Percentiles rank a stretch among this genome's conserved stretches.
Conservation (phyloP, 2,329 filamentous ascomycete genomes). For the Stachybotrys chartarum region DNA sequence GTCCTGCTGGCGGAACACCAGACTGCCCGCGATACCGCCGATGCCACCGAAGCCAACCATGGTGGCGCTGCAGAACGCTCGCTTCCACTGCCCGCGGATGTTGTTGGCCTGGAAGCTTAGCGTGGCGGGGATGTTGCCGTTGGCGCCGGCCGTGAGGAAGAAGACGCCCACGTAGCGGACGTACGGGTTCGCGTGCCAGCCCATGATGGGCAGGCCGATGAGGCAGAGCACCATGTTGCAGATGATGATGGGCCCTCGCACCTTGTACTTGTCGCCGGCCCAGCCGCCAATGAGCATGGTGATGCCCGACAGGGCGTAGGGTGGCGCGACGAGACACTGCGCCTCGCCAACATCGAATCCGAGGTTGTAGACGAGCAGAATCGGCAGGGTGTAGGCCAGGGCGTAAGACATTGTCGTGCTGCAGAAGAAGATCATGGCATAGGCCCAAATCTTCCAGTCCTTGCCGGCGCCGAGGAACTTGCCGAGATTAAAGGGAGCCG, state of each 20-base stretch:
- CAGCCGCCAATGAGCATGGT: constrained; percentile 54
- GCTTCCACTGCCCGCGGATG: constrained; percentile 82
- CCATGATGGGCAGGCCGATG: constrained; percentile 66
- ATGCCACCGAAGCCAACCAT: constrained; percentile 71
- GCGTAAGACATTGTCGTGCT: constrained; percentile 68
- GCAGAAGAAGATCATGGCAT: constrained; percentile 54
- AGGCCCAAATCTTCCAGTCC: constrained; percentile 56
- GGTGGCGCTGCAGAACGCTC: constrained; percentile 69
- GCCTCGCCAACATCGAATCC: constrained; percentile 56
- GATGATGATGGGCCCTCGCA: constrained; percentile 59
- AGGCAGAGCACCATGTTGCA: constrained; percentile 60
- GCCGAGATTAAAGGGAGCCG: constrained; percentile 42
- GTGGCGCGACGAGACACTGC: constrained; percentile 66
- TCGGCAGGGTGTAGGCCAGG: constrained; percentile 71
- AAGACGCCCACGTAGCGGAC: constrained; percentile 71
- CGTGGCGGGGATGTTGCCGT: constrained; percentile 67
- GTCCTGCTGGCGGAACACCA: constrained; percentile 62
- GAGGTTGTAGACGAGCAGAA: constrained; percentile 60
- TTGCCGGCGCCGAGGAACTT: constrained; percentile 38
- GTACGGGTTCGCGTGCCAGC: constrained; percentile 48
- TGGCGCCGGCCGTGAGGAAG: constrained; percentile 67
- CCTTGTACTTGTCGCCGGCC: constrained; percentile 57
- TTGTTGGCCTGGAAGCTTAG: constrained; percentile 85
- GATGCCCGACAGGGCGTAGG: constrained; percentile 58
- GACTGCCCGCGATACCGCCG: constrained; percentile 68